A percentile compares a stretch with the other conserved stretches of the same genome.
phyloP scores from a whole-genome alignment of 208 protist genomes.

The Crithidia brevicula region DNA sequence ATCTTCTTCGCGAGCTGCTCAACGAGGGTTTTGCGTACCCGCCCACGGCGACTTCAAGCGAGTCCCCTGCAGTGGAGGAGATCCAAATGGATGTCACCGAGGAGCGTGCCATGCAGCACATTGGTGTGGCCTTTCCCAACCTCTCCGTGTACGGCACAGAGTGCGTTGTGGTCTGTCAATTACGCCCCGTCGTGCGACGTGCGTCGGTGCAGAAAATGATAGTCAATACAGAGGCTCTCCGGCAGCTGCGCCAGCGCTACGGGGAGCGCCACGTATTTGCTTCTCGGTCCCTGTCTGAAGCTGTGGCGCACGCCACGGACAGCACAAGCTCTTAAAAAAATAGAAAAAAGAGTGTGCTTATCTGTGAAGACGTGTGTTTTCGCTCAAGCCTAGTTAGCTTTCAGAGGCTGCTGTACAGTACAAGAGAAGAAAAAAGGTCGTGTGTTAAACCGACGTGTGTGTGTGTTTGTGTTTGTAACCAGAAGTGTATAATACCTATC shows the following conservation, averaged over 20 bases:
- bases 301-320: slow-evolving; percentile 17
- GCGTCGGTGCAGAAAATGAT: slow-evolving; percentile 13
- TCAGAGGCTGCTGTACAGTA: too few relatives aligned
- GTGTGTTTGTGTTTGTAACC: too few relatives aligned
- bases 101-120: slow-evolving; percentile 32
- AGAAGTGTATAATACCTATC: slow-evolving; percentile 5
- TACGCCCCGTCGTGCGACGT: slow-evolving; percentile 30
- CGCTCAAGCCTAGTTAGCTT: too few relatives aligned
- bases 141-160: slow-evolving; percentile 79
- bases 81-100: slow-evolving; percentile 40
- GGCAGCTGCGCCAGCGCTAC: slow-evolving; percentile 56
- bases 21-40: slow-evolving; percentile 14
- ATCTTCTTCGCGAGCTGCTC: slow-evolving; percentile 30
- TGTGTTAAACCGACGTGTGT: too few relatives aligned
- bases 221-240: slow-evolving; percentile 33
- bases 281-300: slow-evolving; percentile 32
- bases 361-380: too few relatives aligned
- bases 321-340: too few relatives aligned
- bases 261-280: slow-evolving; percentile 51
- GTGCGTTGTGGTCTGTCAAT: slow-evolving; percentile 53
- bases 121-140: slow-evolving; percentile 72
- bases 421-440: too few relatives aligned
- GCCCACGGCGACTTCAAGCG: neutral
- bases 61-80: slow-evolving; percentile 8
- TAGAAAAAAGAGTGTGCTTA: too few relatives aligned